Conservation (phyloP, 208 protist species). For the Wallacemonas sp. region DNA sequence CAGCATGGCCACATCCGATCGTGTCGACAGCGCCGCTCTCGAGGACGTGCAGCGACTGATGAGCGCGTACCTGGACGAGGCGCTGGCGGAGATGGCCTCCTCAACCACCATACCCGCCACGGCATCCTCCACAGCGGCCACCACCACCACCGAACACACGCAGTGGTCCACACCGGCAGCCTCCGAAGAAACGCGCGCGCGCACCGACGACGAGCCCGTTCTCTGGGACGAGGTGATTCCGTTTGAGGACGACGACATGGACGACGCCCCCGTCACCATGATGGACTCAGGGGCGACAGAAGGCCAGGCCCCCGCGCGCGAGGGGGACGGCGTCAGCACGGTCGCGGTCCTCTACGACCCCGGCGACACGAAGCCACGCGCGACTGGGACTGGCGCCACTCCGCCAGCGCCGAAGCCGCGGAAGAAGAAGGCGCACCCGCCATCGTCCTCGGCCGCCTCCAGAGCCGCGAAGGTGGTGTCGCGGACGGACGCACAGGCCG, state of each 20-base stretch:
- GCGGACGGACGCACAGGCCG: conserved; percentile 1
- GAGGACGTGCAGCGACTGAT: conserved; percentile 17
- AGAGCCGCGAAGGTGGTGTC: no score
- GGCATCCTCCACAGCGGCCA: no score
- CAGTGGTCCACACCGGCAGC: neutral
- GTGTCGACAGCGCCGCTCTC: neutral
- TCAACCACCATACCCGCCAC: neutral
- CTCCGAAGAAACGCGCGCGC: no score
- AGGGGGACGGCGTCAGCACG: neutral
- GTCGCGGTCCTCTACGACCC: conserved; percentile 1
- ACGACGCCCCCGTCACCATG: no score
- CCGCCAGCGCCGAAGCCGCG: neutral
- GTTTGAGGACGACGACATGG: conserved; percentile 15
- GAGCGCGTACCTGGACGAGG: conserved; percentile 24
- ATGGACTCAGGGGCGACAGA: neutral
- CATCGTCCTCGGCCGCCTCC: no score
- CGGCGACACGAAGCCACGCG: neutral
- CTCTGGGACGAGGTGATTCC: conserved; percentile 5
- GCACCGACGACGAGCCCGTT: neutral
- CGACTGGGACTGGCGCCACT: neutral
- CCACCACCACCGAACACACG: no score
- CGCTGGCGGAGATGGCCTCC: conserved; percentile 17
- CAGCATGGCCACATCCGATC: neutral
- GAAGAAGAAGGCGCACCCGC: neutral
- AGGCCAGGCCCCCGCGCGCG: neutral